Conservation (phyloP, 805 yeast species). For the Lipomyces yamadae region DNA sequence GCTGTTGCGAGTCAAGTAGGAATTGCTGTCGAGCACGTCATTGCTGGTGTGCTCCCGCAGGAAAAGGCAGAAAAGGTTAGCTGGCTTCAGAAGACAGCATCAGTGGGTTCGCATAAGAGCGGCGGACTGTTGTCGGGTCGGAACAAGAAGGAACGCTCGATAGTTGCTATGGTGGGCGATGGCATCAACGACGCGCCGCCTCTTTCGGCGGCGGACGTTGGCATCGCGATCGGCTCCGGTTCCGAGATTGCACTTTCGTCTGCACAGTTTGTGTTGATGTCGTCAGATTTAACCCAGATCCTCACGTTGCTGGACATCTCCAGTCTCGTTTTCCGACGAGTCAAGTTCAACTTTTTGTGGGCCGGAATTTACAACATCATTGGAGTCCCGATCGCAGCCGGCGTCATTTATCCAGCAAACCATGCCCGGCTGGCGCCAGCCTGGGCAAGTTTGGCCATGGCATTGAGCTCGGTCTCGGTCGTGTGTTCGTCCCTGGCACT, state of each 20-base stretch:
- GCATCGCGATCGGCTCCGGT: constrained; percentile 76
- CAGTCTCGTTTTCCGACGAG: constrained; percentile 67
- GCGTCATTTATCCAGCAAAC: constrained; percentile 79
- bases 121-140: constrained; percentile 31
- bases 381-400: constrained; percentile 95
- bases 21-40: constrained; percentile 55
- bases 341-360: constrained; percentile 83
- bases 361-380: constrained; percentile 81
- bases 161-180: constrained; percentile 82
- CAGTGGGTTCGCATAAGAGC: constrained; percentile 27
- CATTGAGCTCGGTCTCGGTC: constrained; percentile 87
- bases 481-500: constrained; percentile 76
- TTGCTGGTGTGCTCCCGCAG: constrained; percentile 74
- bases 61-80: constrained; percentile 67
- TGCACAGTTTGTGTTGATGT: constrained; percentile 70
- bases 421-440: constrained; percentile 77
- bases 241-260: constrained; percentile 76
- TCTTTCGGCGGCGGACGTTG: constrained; percentile 72
- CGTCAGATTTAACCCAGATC: constrained; percentile 56
- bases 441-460: constrained; percentile 92
- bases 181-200: constrained; percentile 88
- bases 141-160: constrained; percentile 40
- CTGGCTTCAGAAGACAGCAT: constrained; percentile 56
- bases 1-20: constrained; percentile 70
- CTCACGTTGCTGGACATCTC: constrained; percentile 69